These are phyloP conservation scores for Hygrophorus pudorinus DNA, from an alignment of 768 basidiomycete genomes.

Conservation along the genomic window DNA sequence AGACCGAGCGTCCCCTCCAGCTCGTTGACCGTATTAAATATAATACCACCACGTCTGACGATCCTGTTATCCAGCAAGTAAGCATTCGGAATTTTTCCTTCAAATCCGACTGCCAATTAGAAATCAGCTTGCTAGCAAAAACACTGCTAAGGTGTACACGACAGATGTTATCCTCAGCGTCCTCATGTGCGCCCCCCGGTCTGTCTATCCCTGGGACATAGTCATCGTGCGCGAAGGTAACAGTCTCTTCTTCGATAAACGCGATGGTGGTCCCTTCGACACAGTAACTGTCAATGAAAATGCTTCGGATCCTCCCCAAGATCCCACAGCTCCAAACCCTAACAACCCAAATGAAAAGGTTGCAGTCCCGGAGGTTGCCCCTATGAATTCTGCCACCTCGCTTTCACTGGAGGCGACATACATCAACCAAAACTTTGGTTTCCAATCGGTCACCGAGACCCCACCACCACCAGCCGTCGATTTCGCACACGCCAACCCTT, in stretches of 20 bases:
- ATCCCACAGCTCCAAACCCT: conserved; percentile 67
- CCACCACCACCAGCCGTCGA: conserved; percentile 54
- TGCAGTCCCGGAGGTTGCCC: conserved; percentile 54
- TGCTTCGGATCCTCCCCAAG: conserved; percentile 86
- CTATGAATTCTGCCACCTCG: conserved; percentile 89
- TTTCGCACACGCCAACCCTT: conserved; percentile 86
- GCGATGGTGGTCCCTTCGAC: conserved; percentile 94
- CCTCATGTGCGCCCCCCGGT: conserved; percentile 92
- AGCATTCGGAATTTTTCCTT: conserved; percentile 8
- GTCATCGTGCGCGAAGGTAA: conserved; percentile 90
- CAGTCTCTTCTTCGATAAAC: conserved; percentile 93
- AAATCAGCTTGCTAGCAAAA: conserved; percentile 64
- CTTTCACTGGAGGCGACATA: conserved; percentile 96
- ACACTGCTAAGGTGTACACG: conserved; percentile 80
- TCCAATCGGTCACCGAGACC: conserved; percentile 83
- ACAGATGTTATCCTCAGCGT: conserved; percentile 94
- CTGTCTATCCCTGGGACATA: conserved; percentile 98
- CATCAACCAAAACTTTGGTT: conserved; percentile 97
- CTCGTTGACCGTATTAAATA: conserved; percentile 92
- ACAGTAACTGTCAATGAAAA: conserved; percentile 99
- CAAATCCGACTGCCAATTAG: background rate
- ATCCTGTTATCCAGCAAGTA: conserved; percentile 92
- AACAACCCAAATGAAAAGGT: conserved; percentile 66
- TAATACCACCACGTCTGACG: conserved; percentile 96
- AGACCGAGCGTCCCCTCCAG: conserved; percentile 84